phyloP scores from a whole-genome alignment of 2,329 filamentous ascomycete species.

The Thielaviopsis euricoi region DNA sequence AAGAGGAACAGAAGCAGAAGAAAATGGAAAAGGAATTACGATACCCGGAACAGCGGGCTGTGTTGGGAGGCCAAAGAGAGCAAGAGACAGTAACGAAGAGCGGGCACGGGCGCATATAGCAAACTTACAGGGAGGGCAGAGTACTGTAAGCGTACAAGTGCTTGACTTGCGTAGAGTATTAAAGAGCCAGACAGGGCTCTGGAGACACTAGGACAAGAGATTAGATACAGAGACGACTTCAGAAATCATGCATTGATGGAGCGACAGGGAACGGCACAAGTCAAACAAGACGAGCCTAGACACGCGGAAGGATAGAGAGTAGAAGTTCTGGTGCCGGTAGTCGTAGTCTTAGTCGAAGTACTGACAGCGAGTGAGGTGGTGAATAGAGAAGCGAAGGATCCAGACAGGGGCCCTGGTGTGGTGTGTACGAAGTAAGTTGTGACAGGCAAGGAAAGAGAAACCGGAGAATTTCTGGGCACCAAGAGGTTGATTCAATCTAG shows the following conservation, averaged over 20 bases:
- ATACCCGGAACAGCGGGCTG: not conserved
- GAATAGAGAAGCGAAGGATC: not conserved
- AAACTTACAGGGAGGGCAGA: too few relatives aligned
- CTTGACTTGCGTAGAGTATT: too few relatives aligned
- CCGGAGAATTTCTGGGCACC: not conserved
- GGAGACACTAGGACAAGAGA: too few relatives aligned
- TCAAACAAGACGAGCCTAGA: not conserved
- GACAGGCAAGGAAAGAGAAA: not conserved
- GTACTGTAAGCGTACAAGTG: too few relatives aligned
- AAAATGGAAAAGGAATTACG: not conserved
- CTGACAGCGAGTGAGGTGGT: not conserved
- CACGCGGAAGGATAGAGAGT: not conserved
- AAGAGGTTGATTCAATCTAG: not conserved
- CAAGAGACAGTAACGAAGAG: not conserved
- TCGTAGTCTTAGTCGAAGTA: too few relatives aligned
- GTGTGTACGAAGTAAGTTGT: not conserved
- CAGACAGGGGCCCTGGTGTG: not conserved
- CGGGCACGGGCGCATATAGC: too few relatives aligned
- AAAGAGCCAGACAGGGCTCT: too few relatives aligned
- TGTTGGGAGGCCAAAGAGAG: not conserved
- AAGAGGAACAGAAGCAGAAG: not conserved
- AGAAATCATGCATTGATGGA: not conserved
- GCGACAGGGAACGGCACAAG: not conserved
- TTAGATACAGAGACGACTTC: too few relatives aligned
- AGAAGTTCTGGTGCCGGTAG: too few relatives aligned